phyloP scores from a whole-genome alignment of 192 early-diverging fungal species.

The Phlyctochytrium arcticum region DNA sequence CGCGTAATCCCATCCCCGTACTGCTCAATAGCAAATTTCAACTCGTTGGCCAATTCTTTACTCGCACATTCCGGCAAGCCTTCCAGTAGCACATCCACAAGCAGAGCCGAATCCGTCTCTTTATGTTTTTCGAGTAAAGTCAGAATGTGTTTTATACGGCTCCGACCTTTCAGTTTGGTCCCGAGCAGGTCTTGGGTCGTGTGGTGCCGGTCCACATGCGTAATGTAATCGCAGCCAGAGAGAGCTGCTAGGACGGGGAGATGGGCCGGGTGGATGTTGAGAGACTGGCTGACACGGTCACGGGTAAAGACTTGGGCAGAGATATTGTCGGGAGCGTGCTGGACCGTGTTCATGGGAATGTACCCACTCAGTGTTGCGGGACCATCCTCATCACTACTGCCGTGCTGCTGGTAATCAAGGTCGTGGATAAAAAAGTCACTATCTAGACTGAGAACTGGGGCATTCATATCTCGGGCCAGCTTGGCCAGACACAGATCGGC shows the following conservation, averaged over 20 bases:
- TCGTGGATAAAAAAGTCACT: constrained; percentile 24
- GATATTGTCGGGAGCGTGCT: background rate
- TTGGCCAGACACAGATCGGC: constrained; percentile 7
- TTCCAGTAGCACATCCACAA: background rate
- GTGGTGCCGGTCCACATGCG: background rate
- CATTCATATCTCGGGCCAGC: background rate
- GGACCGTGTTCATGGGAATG: constrained; percentile 8
- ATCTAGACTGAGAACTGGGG: constrained; percentile 8
- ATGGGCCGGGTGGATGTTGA: constrained; percentile 5
- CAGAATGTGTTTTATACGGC: constrained; percentile 1
- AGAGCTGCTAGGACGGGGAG: constrained; percentile 20
- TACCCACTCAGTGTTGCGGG: background rate
- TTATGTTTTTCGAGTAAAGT: no score
- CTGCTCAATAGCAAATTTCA: constrained; percentile 3
- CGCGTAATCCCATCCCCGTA: background rate
- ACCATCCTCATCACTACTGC: background rate
- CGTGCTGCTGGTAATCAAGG: background rate
- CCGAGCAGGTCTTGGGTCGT: background rate
- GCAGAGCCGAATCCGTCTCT: background rate
- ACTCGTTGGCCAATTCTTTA: background rate
- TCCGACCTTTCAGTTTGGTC: background rate
- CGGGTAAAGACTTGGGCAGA: background rate
- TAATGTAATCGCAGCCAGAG: constrained; percentile 20
- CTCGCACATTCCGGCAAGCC: background rate
- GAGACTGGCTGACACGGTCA: background rate